phyloP scores from a whole-genome alignment of 441 rosid species.

The Metrosideros polymorpha region DNA sequence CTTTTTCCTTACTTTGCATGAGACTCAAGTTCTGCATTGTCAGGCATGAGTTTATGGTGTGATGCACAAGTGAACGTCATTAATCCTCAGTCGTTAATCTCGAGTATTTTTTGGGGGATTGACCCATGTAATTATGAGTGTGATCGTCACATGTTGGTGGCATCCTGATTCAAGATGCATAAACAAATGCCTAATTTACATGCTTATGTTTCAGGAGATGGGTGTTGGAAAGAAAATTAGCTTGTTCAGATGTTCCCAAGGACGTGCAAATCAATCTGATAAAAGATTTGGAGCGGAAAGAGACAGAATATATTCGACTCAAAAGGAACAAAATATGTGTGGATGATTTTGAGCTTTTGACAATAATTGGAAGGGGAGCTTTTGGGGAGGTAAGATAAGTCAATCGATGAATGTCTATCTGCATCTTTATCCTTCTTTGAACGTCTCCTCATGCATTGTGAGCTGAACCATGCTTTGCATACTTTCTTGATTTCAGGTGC shows the following conservation, averaged over 20 bases:
- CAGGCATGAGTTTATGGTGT: not conserved
- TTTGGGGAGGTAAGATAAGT: conserved; percentile 76
- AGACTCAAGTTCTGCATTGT: not conserved
- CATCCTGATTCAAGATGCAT: not conserved
- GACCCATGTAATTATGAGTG: not conserved
- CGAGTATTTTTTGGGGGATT: not conserved
- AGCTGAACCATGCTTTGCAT: not conserved
- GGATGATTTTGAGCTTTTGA: conserved; percentile 88
- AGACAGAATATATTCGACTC: conserved; percentile 91
- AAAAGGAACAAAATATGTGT: conserved; percentile 87
- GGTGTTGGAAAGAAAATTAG: conserved; percentile 80
- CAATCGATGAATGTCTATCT: not conserved
- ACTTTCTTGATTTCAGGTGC: conserved; percentile 49
- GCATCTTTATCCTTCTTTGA: not conserved
- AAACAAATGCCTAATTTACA: conserved; percentile 9
- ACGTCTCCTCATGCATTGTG: not conserved
- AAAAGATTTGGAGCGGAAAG: conserved; percentile 88
- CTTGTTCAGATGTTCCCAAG: conserved; percentile 80
- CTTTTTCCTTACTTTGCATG: not conserved
- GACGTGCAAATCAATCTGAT: conserved; percentile 82
- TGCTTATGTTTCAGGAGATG: conserved; percentile 54
- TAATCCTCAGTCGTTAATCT: not conserved
- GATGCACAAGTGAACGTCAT: not conserved
- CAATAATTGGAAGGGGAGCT: conserved; percentile 96
- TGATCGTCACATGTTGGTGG: not conserved